A percentile compares a stretch with the other conserved stretches of the same genome.
Conservation (phyloP, 192 early-diverging fungal genomes). For the Backusella psychrophila region DNA sequence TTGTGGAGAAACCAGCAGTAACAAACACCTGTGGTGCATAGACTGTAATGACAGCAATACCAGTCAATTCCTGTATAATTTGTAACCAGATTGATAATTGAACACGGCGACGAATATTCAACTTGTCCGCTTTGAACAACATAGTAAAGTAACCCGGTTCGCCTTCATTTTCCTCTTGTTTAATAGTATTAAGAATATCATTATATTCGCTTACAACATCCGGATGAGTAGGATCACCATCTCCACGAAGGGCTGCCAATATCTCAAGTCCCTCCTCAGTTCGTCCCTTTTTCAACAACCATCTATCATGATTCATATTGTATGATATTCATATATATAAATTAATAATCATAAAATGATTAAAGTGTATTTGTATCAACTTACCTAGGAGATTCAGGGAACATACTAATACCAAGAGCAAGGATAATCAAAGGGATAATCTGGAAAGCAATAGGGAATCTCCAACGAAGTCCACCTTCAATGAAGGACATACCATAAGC, state of each 20-base stretch:
- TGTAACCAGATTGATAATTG: constrained; percentile 41
- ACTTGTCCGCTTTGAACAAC: too few relatives aligned
- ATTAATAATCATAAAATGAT: neutral
- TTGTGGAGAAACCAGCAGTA: constrained; percentile 37
- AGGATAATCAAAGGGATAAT: constrained; percentile 21
- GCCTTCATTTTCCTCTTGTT: constrained; percentile 38
- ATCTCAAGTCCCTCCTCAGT: constrained; percentile 26
- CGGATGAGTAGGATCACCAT: constrained; percentile 31
- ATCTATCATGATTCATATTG: neutral
- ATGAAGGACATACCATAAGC: constrained; percentile 23
- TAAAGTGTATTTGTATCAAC: neutral
- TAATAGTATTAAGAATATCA: constrained; percentile 45
- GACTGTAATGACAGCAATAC: constrained; percentile 65
- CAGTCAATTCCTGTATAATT: constrained; percentile 56
- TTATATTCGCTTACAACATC: constrained; percentile 49
- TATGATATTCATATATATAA: neutral
- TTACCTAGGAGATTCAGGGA: constrained; percentile 20
- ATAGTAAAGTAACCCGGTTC: constrained; percentile 48
- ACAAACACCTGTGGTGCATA: constrained; percentile 48
- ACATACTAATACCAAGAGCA: constrained; percentile 21
- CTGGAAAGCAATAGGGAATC: constrained; percentile 32
- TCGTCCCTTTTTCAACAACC: constrained; percentile 25
- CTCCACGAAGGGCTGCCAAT: constrained; percentile 28
- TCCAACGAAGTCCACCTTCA: constrained; percentile 30
- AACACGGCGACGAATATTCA: constrained; percentile 48